phyloP scores from a whole-genome alignment of 164 flowering plant genomes.

The Vitis cinerea region DNA sequence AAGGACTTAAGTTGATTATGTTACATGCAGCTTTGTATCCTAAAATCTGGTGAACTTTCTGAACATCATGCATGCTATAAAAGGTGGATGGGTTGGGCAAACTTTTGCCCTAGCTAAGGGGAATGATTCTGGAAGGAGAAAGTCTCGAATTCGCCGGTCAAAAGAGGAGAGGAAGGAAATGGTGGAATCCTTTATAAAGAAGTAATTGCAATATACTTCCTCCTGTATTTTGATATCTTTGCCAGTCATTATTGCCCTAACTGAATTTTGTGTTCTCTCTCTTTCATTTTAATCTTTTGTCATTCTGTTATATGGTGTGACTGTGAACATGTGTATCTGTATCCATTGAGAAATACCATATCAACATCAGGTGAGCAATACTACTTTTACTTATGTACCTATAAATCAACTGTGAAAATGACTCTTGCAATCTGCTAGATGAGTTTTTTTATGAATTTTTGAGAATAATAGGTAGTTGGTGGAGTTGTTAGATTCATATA shows the following conservation, averaged over 20 bases:
- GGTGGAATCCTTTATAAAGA: conserved; percentile 81
- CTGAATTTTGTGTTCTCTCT: neutral
- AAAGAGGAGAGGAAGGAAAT: conserved; percentile 84
- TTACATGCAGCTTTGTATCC: conserved; percentile 9
- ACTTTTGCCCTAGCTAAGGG: conserved; percentile 70
- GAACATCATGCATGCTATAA: conserved; percentile 59
- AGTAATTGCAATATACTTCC: conserved; percentile 33
- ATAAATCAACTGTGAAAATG: too few species aligned
- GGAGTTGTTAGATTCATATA: too few species aligned
- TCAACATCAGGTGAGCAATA: too few species aligned
- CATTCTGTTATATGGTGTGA: too few species aligned
- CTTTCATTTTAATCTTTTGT: too few species aligned
- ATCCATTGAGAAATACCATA: too few species aligned
- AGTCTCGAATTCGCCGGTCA: conserved; percentile 72
- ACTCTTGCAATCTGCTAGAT: too few species aligned
- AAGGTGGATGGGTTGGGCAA: conserved; percentile 72
- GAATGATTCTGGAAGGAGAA: conserved; percentile 67
- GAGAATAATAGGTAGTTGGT: too few species aligned
- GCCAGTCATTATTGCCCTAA: neutral
- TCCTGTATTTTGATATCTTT: neutral
- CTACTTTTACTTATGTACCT: too few species aligned
- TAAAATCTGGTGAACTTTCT: conserved; percentile 15
- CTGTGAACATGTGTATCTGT: too few species aligned
- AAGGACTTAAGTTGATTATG: neutral
- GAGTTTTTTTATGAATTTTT: too few species aligned